Evolutionary conservation across 2,329 filamentous ascomycete species (phyloP).

Genomic region (Dactylellina leptospora): DNA sequence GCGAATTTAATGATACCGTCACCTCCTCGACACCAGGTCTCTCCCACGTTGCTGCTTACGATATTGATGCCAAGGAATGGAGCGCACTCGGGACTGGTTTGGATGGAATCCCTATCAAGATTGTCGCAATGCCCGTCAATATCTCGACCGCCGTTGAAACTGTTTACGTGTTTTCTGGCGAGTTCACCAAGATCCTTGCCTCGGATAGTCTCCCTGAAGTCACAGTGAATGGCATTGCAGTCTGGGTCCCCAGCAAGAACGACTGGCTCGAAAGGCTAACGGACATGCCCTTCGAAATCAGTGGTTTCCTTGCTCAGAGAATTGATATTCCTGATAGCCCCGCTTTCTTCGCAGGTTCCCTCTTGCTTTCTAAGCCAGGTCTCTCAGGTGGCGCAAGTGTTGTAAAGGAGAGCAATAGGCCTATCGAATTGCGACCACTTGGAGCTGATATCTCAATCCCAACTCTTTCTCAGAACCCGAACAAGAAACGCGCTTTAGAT

Average conservation of each 20-base stretch:
- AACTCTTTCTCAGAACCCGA: conserved; percentile 54
- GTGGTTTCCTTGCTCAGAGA: conserved; percentile 76
- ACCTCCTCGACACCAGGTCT: conserved; percentile 71
- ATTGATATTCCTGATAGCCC: conserved; percentile 71
- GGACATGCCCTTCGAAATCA: conserved; percentile 71
- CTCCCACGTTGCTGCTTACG: conserved; percentile 79
- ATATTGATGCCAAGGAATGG: conserved; percentile 75
- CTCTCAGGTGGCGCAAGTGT: conserved; percentile 78
- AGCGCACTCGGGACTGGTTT: conserved; percentile 82
- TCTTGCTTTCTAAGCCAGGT: conserved; percentile 77
- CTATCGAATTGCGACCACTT: conserved; percentile 63
- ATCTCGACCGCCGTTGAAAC: conserved; percentile 75
- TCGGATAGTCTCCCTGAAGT: conserved; percentile 72
- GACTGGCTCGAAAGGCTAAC: conserved; percentile 89
- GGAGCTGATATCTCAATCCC: conserved; percentile 66
- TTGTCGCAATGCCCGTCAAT: conserved; percentile 82
- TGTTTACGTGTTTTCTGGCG: conserved; percentile 80
- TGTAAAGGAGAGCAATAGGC: conserved; percentile 57
- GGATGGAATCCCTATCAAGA: conserved; percentile 76
- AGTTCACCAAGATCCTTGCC: conserved; percentile 76
- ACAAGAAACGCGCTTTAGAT: conserved; percentile 63
- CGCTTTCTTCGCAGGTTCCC: conserved; percentile 81
- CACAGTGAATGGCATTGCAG: conserved; percentile 77
- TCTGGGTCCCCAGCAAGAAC: conserved; percentile 85
- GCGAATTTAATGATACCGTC: conserved; percentile 79